Percentiles rank a stretch among this genome's conserved stretches.
phyloP scores from a whole-genome alignment of 176 grass and related monocot species.

The maize (Zea mays) region DNA sequence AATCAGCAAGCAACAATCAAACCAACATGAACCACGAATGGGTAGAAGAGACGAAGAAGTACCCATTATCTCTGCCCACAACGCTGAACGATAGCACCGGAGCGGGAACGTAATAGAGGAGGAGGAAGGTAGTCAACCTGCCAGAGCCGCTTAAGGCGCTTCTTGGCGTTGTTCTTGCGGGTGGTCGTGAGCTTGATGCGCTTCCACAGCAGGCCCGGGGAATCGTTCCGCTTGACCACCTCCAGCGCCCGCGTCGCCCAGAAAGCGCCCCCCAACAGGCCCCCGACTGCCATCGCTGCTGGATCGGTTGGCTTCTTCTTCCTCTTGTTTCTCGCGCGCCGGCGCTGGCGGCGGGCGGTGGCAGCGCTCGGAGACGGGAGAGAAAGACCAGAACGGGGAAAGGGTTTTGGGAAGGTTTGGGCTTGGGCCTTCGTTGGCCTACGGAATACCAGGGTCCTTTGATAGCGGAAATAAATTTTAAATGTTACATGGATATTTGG shows the following conservation, averaged over 20 bases:
- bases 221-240: constrained; percentile 75
- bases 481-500: too few species aligned
- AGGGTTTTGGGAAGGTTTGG: background rate
- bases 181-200: constrained; percentile 90
- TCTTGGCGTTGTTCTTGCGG: constrained; percentile 93
- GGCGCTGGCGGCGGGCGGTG: constrained; percentile 25
- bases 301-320: background rate
- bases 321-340: background rate
- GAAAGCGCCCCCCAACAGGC: constrained; percentile 58
- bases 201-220: constrained; percentile 78
- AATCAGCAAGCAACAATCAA: background rate
- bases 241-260: constrained; percentile 79
- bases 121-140: constrained; percentile 43
- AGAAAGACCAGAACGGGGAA: background rate
- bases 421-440: constrained; percentile 29
- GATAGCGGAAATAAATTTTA: too few species aligned
- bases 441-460: too few species aligned
- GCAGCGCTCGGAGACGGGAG: background rate
- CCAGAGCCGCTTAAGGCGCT: constrained; percentile 79
- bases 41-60: background rate
- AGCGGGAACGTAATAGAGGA: background rate
- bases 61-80: background rate
- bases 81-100: background rate
- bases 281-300: constrained; percentile 45
- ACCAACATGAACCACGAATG: background rate